These are phyloP conservation scores for Mycena haematopus DNA, from an alignment of 768 basidiomycete species.

Conservation along the genomic window DNA sequence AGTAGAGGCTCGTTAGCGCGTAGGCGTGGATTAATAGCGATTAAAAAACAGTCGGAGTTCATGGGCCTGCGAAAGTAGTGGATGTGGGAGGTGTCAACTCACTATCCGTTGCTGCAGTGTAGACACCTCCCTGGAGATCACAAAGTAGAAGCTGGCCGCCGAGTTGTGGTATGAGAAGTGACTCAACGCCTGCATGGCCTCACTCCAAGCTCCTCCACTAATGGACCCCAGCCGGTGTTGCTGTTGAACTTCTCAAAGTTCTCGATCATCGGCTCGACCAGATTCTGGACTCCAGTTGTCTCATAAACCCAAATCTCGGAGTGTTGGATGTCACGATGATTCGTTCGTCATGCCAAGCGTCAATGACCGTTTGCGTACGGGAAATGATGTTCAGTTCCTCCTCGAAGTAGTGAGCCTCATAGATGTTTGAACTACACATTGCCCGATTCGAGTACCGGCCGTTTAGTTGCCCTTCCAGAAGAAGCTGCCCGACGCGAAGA, in stretches of 20 bases:
- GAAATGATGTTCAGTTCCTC: background rate
- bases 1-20: too few species aligned
- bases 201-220: too few species aligned
- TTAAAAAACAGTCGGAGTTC: too few species aligned
- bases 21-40: too few species aligned
- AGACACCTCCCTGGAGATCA: too few species aligned
- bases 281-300: background rate
- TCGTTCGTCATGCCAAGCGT: background rate
- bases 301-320: background rate
- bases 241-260: conserved; percentile 1
- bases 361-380: background rate
- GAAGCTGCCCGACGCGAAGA: background rate
- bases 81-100: too few species aligned
- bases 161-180: too few species aligned
- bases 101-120: too few species aligned
- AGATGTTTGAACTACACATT: background rate
- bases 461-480: background rate
- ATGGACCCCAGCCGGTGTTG: background rate
- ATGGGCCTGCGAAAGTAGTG: too few species aligned
- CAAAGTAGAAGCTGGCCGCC: too few species aligned
- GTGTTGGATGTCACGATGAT: background rate
- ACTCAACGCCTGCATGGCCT: too few species aligned
- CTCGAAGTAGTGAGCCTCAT: background rate
- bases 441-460: background rate
- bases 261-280: background rate